Conservation (phyloP, 2,329 filamentous ascomycete species). For the Teratosphaeria pseudoeucalypti region DNA sequence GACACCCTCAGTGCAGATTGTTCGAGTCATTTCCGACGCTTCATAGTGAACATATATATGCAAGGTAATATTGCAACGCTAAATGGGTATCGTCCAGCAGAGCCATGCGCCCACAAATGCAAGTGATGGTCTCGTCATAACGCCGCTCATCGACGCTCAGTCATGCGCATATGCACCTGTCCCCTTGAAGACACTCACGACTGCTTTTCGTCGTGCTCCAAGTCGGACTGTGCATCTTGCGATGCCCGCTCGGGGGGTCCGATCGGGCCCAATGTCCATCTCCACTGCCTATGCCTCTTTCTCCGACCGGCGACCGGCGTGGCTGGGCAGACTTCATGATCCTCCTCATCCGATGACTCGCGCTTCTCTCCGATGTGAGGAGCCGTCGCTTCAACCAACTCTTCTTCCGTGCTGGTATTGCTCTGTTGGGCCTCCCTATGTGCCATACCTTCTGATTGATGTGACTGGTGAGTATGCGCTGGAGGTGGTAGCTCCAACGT, state of each 20-base stretch:
- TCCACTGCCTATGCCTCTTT: conserved; percentile 46
- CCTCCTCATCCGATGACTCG: conserved; percentile 39
- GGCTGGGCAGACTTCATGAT: conserved; percentile 23
- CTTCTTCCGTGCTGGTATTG: not conserved
- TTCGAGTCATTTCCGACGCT: not conserved
- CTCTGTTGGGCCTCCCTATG: not conserved
- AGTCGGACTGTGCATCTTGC: not conserved
- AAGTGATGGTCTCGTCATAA: not conserved
- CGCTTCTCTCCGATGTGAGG: conserved; percentile 30
- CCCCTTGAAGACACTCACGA: not conserved
- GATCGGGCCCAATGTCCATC: conserved; percentile 44
- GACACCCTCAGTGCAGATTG: not conserved
- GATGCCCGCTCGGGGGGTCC: not conserved
- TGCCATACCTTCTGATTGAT: not conserved
- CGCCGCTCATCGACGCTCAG: not conserved
- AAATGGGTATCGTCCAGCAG: conserved; percentile 1
- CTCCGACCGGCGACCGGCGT: conserved; percentile 44
- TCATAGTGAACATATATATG: not conserved
- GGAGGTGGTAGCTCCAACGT: conserved; percentile 16
- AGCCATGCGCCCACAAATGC: conserved; percentile 1
- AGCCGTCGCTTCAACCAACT: conserved; percentile 1
- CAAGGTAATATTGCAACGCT: not conserved
- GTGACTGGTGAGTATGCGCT: conserved; percentile 2
- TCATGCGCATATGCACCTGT: not conserved
- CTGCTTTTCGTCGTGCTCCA: not conserved